Evolutionary conservation across 257 asterid genomes (phyloP), one percentile per base, ranked within the genome.

Genomic region (Solanum chmielewskii): DNA sequence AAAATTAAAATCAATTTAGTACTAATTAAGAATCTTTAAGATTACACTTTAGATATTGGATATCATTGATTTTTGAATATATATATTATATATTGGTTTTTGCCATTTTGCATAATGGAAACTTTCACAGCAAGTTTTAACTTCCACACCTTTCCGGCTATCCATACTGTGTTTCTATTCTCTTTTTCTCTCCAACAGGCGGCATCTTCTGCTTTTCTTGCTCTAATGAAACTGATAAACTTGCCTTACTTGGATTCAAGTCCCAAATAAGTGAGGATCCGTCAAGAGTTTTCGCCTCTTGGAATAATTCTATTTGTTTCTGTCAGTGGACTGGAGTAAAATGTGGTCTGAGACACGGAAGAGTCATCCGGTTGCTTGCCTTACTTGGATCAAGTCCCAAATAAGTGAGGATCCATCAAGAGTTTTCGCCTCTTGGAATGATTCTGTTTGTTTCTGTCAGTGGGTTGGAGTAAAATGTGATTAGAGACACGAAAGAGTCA

Each of bases 321-420:
- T 91, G 93, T 91, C 47, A 31, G 66, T 93, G 95, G 96, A 88
- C 88, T 66, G 95, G 95, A 33, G 91, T 92, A 41, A 56, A 20
- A 37, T 92, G 93, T 76, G 86, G 88, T 80, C 45, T 33, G 35
- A 33, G 35, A 33, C 35, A 33, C 35, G 4, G 35, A 33, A 33
- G 35, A 33, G 35, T 33, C 35, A 33, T 33, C 4, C 35, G 35
- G 35, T 33, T 33, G 35, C 35, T 33, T 33, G 35, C 35, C 35
- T 33, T 33, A 33, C 35, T 33, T 33, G 35, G 35, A 33, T 33
- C 35, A 33, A 33, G 35, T 33, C 35, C 35, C 35, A 33, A 33
- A 33, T 33, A 33, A 33, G 35, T 33, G 35, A 33, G 35, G 4
- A 33, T 33, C 35, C 35, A 33, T 33, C 35, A 33, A 33, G 4